Base-by-base conservation (phyloP, 2,329 filamentous ascomycete species). In the Arthrobotrys entomopaga region DNA sequence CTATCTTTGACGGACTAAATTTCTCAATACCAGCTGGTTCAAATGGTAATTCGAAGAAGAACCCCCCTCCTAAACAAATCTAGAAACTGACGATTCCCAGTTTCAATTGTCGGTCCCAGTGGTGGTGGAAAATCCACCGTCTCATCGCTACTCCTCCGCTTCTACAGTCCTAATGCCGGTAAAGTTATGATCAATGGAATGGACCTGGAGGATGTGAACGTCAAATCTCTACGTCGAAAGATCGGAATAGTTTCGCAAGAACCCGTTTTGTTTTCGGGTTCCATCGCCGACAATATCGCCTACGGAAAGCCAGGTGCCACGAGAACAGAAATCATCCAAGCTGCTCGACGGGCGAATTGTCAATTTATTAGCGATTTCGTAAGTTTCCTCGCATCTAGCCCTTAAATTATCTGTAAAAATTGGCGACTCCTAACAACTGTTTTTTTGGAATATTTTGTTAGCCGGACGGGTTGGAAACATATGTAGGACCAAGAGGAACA, bases 91-190 rank as follows among this genome's bases (percentile, higher is more conserved):
- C 7, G 19, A 13, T n/a, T 0, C 42, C 15, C 48, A 75, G 92
- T 99, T 22, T 96, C 94, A 63, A 94, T 99, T 77, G 96, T 99
- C 60, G 95, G 95, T 0, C 94, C 95, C 1, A 97, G 93, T 19
- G 95, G 95, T 73, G 95, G 95, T 74, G 95, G 95, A 74, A 99
- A 99, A 83, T 96, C 92, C 0, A 99, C 95, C 0, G 95, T 99
- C 38, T 93, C 92, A 2, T 74, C 70, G 11, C 84, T 99, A 22
- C 84, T 99, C 4, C 85, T 98, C 53, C 88, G 95, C 49, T 99
- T 99, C 82, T 99, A 99, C 81, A 89, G 89, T 52, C 92, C 93
- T 1, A 93, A 87, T 0, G 82, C 85, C 2, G 95, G 95, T 13
- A 85, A 84, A 2, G 93, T 99, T 76, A 87, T 86, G 29, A 95